These are phyloP conservation scores for Paramecium primaurelia DNA, from an alignment of 73 alveolate genomes.

Conservation along the genomic window DNA sequence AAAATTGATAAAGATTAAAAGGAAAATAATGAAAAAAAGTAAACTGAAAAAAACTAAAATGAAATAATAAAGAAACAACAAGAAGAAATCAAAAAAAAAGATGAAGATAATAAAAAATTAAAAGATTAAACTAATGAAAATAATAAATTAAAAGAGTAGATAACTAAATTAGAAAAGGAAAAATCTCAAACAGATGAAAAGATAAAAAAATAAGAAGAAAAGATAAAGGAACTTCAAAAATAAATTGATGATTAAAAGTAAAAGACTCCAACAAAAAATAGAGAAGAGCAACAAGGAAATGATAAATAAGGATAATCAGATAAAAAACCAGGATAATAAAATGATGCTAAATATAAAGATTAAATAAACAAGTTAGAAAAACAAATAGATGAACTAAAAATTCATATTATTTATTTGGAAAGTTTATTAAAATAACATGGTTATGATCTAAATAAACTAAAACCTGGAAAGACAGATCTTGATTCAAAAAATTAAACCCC, in stretches of 20 bases:
- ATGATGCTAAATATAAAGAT: not conserved
- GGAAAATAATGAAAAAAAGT: not conserved
- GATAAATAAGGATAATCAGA: not conserved
- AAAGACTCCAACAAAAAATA: not conserved
- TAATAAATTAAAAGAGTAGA: not conserved
- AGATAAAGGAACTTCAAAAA: not conserved
- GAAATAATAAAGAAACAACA: not conserved
- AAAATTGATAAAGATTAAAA: not conserved
- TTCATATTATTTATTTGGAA: not conserved
- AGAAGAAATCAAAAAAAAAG: not conserved
- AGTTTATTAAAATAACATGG: not conserved
- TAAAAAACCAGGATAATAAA: not conserved
- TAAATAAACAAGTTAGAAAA: not conserved
- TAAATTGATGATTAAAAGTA: not conserved
- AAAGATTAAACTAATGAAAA: not conserved
- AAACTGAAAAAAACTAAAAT: not conserved
- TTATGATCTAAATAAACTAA: not conserved
- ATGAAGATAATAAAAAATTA: not conserved
- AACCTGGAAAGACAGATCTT: not conserved
- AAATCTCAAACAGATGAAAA: not conserved
- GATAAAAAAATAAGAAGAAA: not conserved
- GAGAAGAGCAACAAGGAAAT: not conserved
- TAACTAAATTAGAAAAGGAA: not conserved
- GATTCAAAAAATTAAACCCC: not conserved
- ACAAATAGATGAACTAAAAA: not conserved